These are phyloP conservation scores for Oxyria digyna DNA, from an alignment of 148 eudicot genomes.

Conservation along the genomic window DNA sequence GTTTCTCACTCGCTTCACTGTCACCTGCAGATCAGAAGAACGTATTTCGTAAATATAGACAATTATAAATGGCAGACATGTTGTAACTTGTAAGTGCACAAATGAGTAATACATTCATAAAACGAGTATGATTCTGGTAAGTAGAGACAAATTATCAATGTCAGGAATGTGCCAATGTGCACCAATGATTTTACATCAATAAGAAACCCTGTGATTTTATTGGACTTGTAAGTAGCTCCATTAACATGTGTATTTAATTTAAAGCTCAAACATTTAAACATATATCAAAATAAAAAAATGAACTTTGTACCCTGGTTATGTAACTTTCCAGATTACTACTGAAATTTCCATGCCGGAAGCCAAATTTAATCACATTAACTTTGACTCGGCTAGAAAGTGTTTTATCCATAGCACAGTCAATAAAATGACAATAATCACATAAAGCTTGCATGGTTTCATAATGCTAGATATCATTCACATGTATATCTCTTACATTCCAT, in stretches of 20 bases:
- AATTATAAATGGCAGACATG: background rate
- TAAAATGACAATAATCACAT: background rate
- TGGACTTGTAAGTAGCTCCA: background rate
- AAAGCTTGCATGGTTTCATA: background rate
- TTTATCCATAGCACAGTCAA: background rate
- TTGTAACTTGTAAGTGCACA: background rate
- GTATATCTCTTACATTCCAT: background rate
- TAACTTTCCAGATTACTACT: background rate
- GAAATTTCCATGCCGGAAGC: background rate
- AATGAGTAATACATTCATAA: background rate
- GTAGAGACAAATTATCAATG: background rate
- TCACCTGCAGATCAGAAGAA: slow-evolving; percentile 42
- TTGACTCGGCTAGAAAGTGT: background rate
- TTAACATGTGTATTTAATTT: background rate
- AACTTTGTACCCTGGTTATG: background rate
- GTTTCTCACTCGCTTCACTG: slow-evolving; percentile 73
- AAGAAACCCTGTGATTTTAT: background rate
- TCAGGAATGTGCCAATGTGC: background rate
- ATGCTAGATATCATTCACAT: background rate
- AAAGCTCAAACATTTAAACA: background rate
- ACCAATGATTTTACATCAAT: background rate
- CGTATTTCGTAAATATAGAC: background rate
- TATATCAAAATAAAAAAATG: background rate
- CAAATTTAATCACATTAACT: background rate
- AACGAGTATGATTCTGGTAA: background rate